Conservation (phyloP, 139 green algal genomes). For the Auxenochlorella pyrenoidosa region DNA sequence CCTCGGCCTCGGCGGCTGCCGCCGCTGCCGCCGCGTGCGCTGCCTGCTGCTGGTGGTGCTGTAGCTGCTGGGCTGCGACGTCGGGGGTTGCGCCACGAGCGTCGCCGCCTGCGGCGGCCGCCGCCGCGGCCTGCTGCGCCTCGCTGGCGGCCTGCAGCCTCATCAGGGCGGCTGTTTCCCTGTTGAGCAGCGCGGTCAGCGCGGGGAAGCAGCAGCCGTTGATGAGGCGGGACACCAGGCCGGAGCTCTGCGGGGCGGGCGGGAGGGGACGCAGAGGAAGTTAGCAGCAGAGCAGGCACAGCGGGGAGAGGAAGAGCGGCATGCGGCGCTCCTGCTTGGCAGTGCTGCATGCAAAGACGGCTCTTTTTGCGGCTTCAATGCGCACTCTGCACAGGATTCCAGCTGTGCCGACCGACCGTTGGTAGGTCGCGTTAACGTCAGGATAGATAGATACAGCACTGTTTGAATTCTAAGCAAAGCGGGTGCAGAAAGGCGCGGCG, state of each 20-base stretch:
- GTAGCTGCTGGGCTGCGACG: neutral
- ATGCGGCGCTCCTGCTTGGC: too few species aligned
- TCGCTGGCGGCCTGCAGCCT: neutral
- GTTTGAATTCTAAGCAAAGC: too few species aligned
- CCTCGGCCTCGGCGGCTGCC: neutral
- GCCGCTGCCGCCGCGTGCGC: neutral
- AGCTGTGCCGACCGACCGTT: too few species aligned
- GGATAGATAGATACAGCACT: too few species aligned
- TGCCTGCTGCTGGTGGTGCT: neutral
- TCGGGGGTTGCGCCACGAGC: neutral
- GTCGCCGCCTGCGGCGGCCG: neutral
- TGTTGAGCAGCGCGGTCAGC: neutral
- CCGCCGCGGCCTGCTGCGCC: neutral
- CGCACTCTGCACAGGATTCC: too few species aligned
- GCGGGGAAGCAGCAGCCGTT: constrained; percentile 15
- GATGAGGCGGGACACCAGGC: constrained; percentile 56
- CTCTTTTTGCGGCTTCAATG: too few species aligned
- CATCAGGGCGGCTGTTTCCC: neutral
- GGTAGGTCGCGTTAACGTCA: too few species aligned
- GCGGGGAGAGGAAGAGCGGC: too few species aligned
- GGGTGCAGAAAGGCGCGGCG: neutral
- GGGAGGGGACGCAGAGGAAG: neutral
- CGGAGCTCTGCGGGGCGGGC: constrained; percentile 42
- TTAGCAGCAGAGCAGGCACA: neutral
- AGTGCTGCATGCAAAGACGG: too few species aligned